These are phyloP conservation scores for cucumber (Cucumis sativus) DNA, from an alignment of 306 rosid species.

Conservation along the genomic window DNA sequence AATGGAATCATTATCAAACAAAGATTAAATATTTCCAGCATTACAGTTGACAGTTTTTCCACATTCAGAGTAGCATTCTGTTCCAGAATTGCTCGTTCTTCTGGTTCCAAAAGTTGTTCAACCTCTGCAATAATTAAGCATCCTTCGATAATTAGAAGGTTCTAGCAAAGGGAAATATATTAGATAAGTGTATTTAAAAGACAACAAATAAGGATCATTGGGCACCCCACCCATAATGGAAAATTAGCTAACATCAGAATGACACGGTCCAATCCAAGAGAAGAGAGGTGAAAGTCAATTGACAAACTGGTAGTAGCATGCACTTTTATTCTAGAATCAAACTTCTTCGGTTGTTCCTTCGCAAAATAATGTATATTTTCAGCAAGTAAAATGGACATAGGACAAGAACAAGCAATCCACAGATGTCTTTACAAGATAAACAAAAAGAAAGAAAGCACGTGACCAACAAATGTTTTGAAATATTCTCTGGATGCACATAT, in stretches of 20 bases:
- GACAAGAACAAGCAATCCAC: not conserved
- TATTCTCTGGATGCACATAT: not conserved
- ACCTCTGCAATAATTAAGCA: constrained; percentile 44
- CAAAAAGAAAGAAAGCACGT: not conserved
- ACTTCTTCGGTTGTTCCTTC: not conserved
- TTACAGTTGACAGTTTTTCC: constrained; percentile 62
- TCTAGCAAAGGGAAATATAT: not conserved
- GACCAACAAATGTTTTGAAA: not conserved
- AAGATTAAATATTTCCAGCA: not conserved
- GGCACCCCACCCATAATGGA: not conserved
- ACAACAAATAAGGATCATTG: not conserved
- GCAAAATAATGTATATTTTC: not conserved
- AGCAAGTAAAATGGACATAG: not conserved
- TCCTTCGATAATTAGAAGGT: not conserved
- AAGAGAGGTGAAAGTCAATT: not conserved
- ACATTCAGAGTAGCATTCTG: constrained; percentile 50
- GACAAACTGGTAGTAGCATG: not conserved
- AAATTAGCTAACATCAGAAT: not conserved
- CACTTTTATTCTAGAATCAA: not conserved
- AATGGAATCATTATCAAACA: too few species aligned
- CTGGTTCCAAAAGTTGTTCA: constrained; percentile 72
- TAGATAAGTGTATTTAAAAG: not conserved
- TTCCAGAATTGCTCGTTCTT: constrained; percentile 59
- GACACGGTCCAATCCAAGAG: not conserved
- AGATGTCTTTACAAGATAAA: not conserved